phyloP scores from a whole-genome alignment of 768 basidiomycete genomes.

The Dentipellis fragilis region DNA sequence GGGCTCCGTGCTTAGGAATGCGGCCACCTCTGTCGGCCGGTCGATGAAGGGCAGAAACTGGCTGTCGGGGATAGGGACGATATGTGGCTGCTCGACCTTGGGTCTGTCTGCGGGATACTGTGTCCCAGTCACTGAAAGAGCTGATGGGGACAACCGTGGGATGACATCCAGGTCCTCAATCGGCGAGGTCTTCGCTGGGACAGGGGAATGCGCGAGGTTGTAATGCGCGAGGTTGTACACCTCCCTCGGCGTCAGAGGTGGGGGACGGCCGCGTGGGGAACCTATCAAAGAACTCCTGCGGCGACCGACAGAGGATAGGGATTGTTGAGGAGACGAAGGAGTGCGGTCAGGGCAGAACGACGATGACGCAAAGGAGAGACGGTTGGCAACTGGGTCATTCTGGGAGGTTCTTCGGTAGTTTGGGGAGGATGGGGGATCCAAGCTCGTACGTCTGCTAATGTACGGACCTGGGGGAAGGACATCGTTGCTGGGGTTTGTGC shows the following conservation, averaged over 20 bases:
- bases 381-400: not conserved
- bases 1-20: constrained; percentile 12
- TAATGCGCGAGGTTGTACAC: constrained; percentile 11
- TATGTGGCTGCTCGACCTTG: not conserved
- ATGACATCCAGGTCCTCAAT: not conserved
- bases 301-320: constrained; percentile 6
- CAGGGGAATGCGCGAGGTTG: constrained; percentile 8
- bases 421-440: constrained; percentile 1
- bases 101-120: not conserved
- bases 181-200: not conserved
- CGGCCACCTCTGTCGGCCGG: constrained; percentile 11
- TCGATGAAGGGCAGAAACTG: constrained; percentile 14
- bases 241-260: constrained; percentile 10
- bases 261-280: constrained; percentile 4
- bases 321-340: not conserved
- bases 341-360: constrained; percentile 8
- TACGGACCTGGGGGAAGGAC: not conserved
- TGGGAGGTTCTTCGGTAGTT: constrained; percentile 1
- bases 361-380: constrained; percentile 13
- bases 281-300: constrained; percentile 4
- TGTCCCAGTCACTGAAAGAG: not conserved
- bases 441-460: not conserved
- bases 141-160: not conserved
- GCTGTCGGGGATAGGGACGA: constrained; percentile 8
- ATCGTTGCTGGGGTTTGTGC: not conserved